phyloP scores from a whole-genome alignment of 768 basidiomycete genomes.

The Sporobolomyces phaffii region DNA sequence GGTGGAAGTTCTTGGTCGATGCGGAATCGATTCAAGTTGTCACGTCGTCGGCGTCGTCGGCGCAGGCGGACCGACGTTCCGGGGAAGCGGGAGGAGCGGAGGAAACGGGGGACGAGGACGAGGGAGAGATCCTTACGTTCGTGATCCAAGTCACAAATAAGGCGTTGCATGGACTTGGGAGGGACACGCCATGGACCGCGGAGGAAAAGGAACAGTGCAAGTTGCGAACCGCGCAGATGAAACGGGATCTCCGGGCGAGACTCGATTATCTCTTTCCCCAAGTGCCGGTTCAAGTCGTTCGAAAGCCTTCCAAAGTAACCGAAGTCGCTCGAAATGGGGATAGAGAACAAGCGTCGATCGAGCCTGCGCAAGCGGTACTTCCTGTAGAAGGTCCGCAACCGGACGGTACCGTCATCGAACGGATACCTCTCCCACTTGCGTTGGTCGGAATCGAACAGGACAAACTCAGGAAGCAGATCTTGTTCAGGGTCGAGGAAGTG shows the following conservation, averaged over 20 bases:
- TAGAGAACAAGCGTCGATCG: not conserved
- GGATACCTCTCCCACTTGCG: not conserved
- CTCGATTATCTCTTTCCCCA: too few species aligned
- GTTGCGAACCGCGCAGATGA: not conserved
- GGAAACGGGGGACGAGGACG: not conserved
- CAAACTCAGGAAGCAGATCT: not conserved
- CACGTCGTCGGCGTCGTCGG: too few species aligned
- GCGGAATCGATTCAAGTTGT: too few species aligned
- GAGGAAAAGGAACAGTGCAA: not conserved
- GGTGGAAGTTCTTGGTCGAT: too few species aligned
- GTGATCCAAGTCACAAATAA: not conserved
- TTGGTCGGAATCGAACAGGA: not conserved
- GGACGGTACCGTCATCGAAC: conserved; percentile 4
- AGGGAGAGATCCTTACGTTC: not conserved
- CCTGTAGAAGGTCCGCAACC: conserved; percentile 2
- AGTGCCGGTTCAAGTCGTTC: not conserved
- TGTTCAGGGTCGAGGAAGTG: not conserved
- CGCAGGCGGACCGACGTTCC: too few species aligned
- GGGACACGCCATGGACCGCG: not conserved
- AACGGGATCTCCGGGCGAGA: not conserved
- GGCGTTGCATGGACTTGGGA: not conserved
- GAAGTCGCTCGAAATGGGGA: too few species aligned
- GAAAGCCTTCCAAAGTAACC: too few species aligned
- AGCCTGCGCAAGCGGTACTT: too few species aligned
- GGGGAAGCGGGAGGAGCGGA: not conserved